A percentile compares a stretch with the other conserved stretches of the same genome.
Conservation (phyloP, 805 yeast genomes). For the Limtongia smithiae region DNA sequence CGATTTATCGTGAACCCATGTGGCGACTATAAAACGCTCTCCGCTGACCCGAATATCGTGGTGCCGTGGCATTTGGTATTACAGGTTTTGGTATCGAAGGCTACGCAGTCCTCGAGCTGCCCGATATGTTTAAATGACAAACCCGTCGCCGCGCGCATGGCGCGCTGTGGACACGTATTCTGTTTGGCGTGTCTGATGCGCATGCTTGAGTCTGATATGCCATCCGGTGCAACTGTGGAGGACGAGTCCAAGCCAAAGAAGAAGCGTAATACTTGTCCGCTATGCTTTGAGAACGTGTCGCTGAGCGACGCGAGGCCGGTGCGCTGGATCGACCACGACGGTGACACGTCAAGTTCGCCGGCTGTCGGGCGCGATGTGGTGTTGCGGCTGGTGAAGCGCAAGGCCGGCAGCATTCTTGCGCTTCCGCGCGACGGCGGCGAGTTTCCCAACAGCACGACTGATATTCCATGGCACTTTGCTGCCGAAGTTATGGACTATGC, state of each 20-base stretch:
- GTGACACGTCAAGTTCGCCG: slow-evolving; percentile 58
- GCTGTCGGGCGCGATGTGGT: slow-evolving; percentile 52
- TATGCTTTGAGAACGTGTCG: slow-evolving; percentile 61
- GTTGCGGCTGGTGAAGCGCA: slow-evolving; percentile 63
- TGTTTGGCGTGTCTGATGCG: slow-evolving; percentile 79
- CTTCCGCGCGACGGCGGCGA: slow-evolving; percentile 47
- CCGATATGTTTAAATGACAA: slow-evolving; percentile 87
- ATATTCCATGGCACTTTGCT: slow-evolving; percentile 55
- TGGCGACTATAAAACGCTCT: slow-evolving; percentile 54
- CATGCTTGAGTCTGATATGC: slow-evolving; percentile 54
- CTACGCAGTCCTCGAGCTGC: slow-evolving; percentile 60
- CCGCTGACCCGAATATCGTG: slow-evolving; percentile 71
- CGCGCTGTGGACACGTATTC: slow-evolving; percentile 88
- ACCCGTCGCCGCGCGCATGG: slow-evolving; percentile 91
- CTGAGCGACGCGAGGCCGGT: slow-evolving; percentile 66
- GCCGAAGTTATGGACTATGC: slow-evolving; percentile 49
- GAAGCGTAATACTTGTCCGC: slow-evolving; percentile 70
- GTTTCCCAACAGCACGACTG: slow-evolving; percentile 34
- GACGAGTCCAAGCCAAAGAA: slow-evolving; percentile 7
- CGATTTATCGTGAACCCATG: slow-evolving; percentile 73
- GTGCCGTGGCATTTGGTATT: slow-evolving; percentile 58
- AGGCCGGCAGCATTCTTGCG: slow-evolving; percentile 44
- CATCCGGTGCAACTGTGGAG: slow-evolving; percentile 32
- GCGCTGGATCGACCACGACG: slow-evolving; percentile 43
- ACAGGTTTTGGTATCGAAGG: slow-evolving; percentile 70